Evolutionary conservation across 805 yeast species (phyloP).

Genomic region (Monosporozyma siamensis): DNA sequence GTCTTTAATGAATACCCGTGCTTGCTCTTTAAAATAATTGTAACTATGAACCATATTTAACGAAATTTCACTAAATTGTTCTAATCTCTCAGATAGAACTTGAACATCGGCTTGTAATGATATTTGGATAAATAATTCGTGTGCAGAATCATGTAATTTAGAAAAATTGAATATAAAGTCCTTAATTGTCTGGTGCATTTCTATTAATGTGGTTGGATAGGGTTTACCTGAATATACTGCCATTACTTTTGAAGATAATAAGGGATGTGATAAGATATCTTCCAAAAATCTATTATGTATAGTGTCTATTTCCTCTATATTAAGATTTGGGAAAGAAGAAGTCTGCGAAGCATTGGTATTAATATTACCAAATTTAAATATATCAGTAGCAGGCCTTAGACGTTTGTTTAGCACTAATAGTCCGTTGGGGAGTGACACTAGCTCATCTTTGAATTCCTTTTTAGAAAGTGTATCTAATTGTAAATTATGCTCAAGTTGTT

Average conservation of each 20-base stretch:
- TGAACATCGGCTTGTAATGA: conserved; percentile 19
- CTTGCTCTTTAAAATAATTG: conserved; percentile 36
- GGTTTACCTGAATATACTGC: conserved; percentile 33
- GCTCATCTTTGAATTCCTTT: conserved; percentile 20
- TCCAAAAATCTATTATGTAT: conserved; percentile 30
- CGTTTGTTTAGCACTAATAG: conserved; percentile 22
- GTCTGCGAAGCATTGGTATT: background rate
- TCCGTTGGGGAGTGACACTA: conserved; percentile 15
- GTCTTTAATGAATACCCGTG: conserved; percentile 41
- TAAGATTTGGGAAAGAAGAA: conserved; percentile 9
- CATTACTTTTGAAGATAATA: conserved; percentile 13
- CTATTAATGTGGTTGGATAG: conserved; percentile 36
- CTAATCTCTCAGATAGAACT: conserved; percentile 19
- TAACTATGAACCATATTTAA: conserved; percentile 35
- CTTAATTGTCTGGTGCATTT: conserved; percentile 30
- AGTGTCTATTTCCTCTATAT: conserved; percentile 42
- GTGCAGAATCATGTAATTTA: conserved; percentile 31
- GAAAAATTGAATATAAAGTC: conserved; percentile 33
- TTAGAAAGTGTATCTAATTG: conserved; percentile 28
- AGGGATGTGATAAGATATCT: conserved; percentile 18
- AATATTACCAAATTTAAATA: conserved; percentile 6
- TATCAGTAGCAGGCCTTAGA: conserved; percentile 24
- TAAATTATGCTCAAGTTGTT: conserved; percentile 27
- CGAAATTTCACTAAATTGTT: conserved; percentile 32
- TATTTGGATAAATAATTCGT: conserved; percentile 29